These are phyloP conservation scores for Alternaria sp. DNA, from an alignment of 2,329 filamentous ascomycete genomes.

Conservation along the genomic window DNA sequence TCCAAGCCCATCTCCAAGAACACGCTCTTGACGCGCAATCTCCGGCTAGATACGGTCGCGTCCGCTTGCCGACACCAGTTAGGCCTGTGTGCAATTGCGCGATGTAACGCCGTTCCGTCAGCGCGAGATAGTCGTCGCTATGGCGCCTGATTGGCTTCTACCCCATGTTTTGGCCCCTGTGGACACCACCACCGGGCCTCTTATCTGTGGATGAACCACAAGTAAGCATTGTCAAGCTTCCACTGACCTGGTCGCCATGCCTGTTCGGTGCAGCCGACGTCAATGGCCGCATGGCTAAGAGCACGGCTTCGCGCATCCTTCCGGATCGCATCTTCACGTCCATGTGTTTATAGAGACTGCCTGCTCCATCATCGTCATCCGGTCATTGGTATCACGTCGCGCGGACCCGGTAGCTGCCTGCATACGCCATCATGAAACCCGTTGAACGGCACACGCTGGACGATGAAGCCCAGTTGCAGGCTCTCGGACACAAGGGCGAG, in stretches of 20 bases:
- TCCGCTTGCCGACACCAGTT: not conserved
- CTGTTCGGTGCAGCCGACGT: slow-evolving; percentile 11
- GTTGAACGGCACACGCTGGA: slow-evolving; percentile 25
- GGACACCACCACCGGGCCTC: not conserved
- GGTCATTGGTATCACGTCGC: not conserved
- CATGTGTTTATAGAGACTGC: not conserved
- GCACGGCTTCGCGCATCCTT: not conserved
- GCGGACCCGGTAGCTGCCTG: not conserved
- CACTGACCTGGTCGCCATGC: slow-evolving; percentile 9
- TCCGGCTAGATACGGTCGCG: not conserved
- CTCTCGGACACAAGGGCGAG: slow-evolving; percentile 64
- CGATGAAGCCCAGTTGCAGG: slow-evolving; percentile 45
- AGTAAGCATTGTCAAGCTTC: slow-evolving; percentile 26
- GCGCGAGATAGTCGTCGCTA: slow-evolving; percentile 2
- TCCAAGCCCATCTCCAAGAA: not conserved
- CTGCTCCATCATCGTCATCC: not conserved
- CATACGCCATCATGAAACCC: slow-evolving; percentile 26
- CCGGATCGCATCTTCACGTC: not conserved
- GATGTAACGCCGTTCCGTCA: slow-evolving; percentile 10
- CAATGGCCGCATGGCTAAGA: slow-evolving; percentile 9
- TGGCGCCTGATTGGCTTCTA: slow-evolving; percentile 11
- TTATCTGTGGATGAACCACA: slow-evolving; percentile 14
- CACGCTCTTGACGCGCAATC: slow-evolving; percentile 7
- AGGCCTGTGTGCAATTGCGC: not conserved
- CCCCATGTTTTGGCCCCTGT: slow-evolving; percentile 13